Evolutionary conservation across 768 basidiomycete genomes (phyloP), one percentile per base, ranked within the genome.

Genomic region (Crassisporium funariophilum): DNA sequence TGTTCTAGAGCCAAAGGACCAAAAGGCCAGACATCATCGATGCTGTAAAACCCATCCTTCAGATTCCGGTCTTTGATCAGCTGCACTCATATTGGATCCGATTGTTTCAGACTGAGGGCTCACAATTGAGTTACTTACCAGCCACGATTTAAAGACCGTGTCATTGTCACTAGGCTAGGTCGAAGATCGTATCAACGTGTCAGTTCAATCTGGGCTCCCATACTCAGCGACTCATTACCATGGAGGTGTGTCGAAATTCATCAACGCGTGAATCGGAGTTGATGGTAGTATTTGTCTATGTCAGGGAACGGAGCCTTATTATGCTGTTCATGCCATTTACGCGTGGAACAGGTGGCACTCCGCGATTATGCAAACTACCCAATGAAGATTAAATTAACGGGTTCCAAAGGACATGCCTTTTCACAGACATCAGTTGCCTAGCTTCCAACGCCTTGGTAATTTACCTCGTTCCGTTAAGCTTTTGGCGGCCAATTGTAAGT

Each of bases 291-390:
- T 29, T 22, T 17, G 50, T 35, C 44, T 29, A n/a, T 29, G 13
- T 13, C 35, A 47, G 46, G 46, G 41, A 29, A 52, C 25, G 46
- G 35, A 39, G 38, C n/a, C n/a, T 23, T 41, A 2, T 20, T 16
- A 16, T 45, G 20, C 24, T 25, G 35, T 21, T 54, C 52, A 41
- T 42, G 51, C 45, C 49, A 31, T 42, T 38, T 35, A 31, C 29
- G 49, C 47, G 44, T 50, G 46, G 33, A 49, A 46, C 47, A 38
- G 15, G 11, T 52, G 37, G 20, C 44, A 38, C 49, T 51, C 52
- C 53, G 65, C 42, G 35, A 43, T 58, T 64, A 59, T 67, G 58
- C 57, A 49, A 52, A 27, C 37, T 44, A 33, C 48, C 38, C 36
- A 40, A 55, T 46, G 35, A 46, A 40, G 49, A 45, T 45, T 25